These are phyloP conservation scores for Nigrospora sphaerica DNA, from an alignment of 2,329 filamentous ascomycete species.

Conservation along the genomic window DNA sequence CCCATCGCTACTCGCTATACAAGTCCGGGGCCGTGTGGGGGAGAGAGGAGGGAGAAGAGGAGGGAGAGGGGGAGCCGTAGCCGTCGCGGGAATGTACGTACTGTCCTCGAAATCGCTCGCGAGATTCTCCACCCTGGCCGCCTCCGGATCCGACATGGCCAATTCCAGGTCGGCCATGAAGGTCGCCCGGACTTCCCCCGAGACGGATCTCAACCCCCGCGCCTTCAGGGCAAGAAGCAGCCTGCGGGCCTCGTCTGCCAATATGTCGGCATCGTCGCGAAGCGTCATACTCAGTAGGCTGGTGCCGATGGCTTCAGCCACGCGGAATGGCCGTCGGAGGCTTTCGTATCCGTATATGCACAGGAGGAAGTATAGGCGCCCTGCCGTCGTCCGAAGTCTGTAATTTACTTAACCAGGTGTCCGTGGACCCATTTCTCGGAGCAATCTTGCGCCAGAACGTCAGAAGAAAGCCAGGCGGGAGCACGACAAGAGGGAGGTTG, in stretches of 20 bases:
- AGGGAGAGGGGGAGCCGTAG: too few species aligned
- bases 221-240: constrained; percentile 22
- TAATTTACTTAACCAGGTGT: too few species aligned
- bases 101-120: constrained; percentile 23
- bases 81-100: too few species aligned
- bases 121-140: constrained; percentile 25
- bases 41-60: too few species aligned
- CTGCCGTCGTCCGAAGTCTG: too few species aligned
- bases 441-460: too few species aligned
- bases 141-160: constrained; percentile 24
- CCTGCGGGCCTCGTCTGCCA: constrained; percentile 17
- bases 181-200: constrained; percentile 21
- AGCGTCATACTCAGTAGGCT: constrained; percentile 29
- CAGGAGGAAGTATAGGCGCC: constrained; percentile 27
- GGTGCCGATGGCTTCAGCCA: constrained; percentile 25
- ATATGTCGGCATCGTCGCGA: constrained; percentile 20
- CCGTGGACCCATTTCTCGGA: too few species aligned
- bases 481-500: too few species aligned
- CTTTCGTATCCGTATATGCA: constrained; percentile 30
- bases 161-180: constrained; percentile 30
- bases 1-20: too few species aligned
- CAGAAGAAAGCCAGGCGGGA: too few species aligned
- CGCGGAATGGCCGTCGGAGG: constrained; percentile 25
- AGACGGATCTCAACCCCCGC: constrained; percentile 9
- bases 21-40: too few species aligned